Conservation (phyloP, 2,329 filamentous ascomycete genomes). For the Penicillium sp. region DNA sequence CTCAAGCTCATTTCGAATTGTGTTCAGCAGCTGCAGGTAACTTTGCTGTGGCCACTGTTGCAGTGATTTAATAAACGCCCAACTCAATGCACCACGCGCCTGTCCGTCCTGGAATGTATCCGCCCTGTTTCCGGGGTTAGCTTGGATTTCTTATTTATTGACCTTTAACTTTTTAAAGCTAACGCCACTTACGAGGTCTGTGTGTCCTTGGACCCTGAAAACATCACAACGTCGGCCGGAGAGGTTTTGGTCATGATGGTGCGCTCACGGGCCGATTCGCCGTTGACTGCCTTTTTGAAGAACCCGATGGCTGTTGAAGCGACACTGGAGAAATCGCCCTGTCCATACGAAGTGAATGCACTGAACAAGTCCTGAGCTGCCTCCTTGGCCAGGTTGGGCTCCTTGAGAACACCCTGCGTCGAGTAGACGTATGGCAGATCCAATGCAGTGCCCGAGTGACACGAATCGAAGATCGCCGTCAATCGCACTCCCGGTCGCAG, state of each 20-base stretch:
- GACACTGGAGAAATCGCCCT: constrained; percentile 79
- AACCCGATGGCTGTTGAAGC: constrained; percentile 76
- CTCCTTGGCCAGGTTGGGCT: constrained; percentile 67
- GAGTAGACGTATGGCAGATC: constrained; percentile 69
- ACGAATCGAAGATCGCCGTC: constrained; percentile 67
- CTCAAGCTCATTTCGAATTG: constrained; percentile 82
- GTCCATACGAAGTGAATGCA: constrained; percentile 72
- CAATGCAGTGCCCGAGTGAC: constrained; percentile 65
- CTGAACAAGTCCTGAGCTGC: constrained; percentile 63
- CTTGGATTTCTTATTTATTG: neutral
- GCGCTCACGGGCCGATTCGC: constrained; percentile 74
- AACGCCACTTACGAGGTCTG: constrained; percentile 62
- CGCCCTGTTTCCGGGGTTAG: constrained; percentile 56
- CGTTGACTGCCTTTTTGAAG: constrained; percentile 81
- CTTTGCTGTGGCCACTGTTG: constrained; percentile 91
- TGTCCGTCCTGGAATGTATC: constrained; percentile 86
- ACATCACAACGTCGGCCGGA: constrained; percentile 95
- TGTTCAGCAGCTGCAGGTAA: constrained; percentile 92
- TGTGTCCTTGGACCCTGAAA: constrained; percentile 92
- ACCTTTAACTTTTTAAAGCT: neutral
- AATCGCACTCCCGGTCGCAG: constrained; percentile 83
- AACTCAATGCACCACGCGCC: constrained; percentile 95
- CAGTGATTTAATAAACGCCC: constrained; percentile 87
- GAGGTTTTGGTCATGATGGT: constrained; percentile 87
- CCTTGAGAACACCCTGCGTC: constrained; percentile 65